phyloP scores from a whole-genome alignment of 495 filamentous ascomycete genomes.

The Glutinoglossum americanum region DNA sequence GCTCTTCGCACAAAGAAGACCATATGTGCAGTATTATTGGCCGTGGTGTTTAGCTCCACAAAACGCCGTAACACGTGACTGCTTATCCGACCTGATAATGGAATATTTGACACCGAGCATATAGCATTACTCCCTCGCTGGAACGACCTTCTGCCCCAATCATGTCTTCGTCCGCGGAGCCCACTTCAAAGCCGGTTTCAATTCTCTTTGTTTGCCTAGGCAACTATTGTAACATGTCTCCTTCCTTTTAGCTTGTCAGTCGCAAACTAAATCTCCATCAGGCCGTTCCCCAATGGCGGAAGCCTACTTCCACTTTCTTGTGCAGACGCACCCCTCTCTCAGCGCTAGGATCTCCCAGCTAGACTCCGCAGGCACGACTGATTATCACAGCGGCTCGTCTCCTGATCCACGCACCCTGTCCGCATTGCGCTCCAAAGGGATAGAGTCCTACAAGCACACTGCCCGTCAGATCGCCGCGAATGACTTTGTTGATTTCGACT shows the following conservation, averaged over 20 bases:
- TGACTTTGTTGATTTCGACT: slow-evolving; percentile 75
- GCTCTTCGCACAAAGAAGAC: no score
- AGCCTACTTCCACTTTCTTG: slow-evolving; percentile 61
- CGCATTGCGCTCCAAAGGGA: slow-evolving; percentile 51
- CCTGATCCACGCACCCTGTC: slow-evolving; percentile 74
- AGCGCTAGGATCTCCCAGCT: slow-evolving; percentile 38
- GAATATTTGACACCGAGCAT: no score
- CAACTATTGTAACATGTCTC: slow-evolving; percentile 55
- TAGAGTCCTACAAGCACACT: slow-evolving; percentile 51
- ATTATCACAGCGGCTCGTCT: slow-evolving; percentile 50
- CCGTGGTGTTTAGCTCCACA: no score
- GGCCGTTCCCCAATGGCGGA: slow-evolving; percentile 82
- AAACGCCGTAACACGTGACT: no score
- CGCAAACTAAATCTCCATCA: slow-evolving; percentile 6
- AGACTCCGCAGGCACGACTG: slow-evolving; percentile 78
- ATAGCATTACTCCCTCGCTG: no score
- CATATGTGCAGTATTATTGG: no score
- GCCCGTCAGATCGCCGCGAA: slow-evolving; percentile 49
- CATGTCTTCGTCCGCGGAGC: not conserved
- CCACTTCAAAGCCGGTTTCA: slow-evolving; percentile 23
- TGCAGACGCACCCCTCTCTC: slow-evolving; percentile 25
- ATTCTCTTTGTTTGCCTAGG: slow-evolving; percentile 93
- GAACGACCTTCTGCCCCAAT: not conserved
- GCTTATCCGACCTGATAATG: no score
- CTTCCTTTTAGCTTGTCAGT: not conserved